Base-by-base conservation (phyloP, 2,329 filamentous ascomycete genomes). In the Penicillium occitanis region DNA sequence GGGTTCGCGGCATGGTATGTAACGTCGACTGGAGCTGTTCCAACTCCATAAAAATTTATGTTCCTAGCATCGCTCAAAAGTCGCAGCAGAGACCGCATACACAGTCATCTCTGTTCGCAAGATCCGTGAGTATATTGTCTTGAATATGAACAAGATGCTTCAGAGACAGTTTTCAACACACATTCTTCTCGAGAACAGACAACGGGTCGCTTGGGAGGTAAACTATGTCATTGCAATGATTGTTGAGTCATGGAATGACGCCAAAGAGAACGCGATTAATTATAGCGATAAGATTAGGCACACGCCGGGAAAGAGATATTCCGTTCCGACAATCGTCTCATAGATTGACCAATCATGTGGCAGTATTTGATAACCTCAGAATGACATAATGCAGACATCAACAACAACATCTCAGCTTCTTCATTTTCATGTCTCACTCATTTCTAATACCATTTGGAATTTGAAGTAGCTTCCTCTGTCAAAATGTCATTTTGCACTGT, bases 341-440 rank as follows among this genome's bases (percentile, higher is more conserved):
- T 64, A 64, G n/a, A 64, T 64, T 25, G 40, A 28, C 62, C 62
- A 64, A 64, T 64, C 19, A 64, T 10, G 13, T 46, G n/a, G 30
- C 62, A 37, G 25, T 35, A 22, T 25, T 46, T 51, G 17, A 33
- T 50, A 53, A 55, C 57, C 35, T 61, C 63, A 59, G 51, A 11
- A 48, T 67, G 64, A 66, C 64, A 55, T 62, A 62, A 62, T 58
- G 59, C 37, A 48, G 55, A 65, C 55, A 60, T 50, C 11, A n/a
- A 14, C 53, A 37, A 55, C 51, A 22, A 37, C 33, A 57, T 19
- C 19, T 2, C 50, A 17, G 13, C 14, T 28, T 53, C 50, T 30
- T 35, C 22, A 50, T 17, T 28, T 25, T 14, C 46, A 14, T 14
- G 44, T 28, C 14, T 14, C 46, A 19, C 3, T 50, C 19, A 14